Percentiles rank a stretch among this genome's conserved stretches.
Evolutionary conservation across 2,329 filamentous ascomycete species (phyloP).

Genomic region (Fusarium torreyae): DNA sequence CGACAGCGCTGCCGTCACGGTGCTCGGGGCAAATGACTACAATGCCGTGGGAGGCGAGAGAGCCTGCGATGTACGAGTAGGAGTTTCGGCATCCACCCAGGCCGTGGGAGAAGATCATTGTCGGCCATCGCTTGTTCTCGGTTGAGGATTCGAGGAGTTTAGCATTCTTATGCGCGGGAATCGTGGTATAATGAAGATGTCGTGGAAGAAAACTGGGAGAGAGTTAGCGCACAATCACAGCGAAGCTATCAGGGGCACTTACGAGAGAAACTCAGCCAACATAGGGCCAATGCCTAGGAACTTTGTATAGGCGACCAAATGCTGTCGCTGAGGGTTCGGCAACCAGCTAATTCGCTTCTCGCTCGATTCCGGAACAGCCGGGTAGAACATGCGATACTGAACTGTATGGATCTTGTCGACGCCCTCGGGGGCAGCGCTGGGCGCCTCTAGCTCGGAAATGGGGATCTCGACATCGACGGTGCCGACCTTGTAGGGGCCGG

Average conservation of each 20-base stretch:
- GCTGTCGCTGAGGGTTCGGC: slow-evolving; percentile 80
- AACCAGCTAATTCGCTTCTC: slow-evolving; percentile 81
- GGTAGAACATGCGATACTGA: slow-evolving; percentile 87
- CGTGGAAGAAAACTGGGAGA: slow-evolving; percentile 74
- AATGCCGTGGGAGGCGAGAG: slow-evolving; percentile 84
- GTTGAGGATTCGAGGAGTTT: slow-evolving; percentile 68
- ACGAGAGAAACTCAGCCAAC: slow-evolving; percentile 73
- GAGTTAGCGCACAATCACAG: slow-evolving; percentile 4
- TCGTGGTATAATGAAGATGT: slow-evolving; percentile 79
- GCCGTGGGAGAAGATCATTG: slow-evolving; percentile 89
- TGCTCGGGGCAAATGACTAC: slow-evolving; percentile 88
- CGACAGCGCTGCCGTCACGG: slow-evolving; percentile 83
- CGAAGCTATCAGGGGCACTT: slow-evolving; percentile 49
- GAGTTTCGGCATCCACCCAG: slow-evolving; percentile 85
- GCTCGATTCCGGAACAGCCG: slow-evolving; percentile 68
- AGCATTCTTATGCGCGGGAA: slow-evolving; percentile 81
- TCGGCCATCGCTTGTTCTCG: slow-evolving; percentile 76
- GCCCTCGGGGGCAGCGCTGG: slow-evolving; percentile 67
- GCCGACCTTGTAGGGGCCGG: slow-evolving; percentile 78
- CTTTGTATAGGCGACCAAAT: slow-evolving; percentile 81
- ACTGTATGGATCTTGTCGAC: slow-evolving; percentile 77
- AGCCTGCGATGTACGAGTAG: slow-evolving; percentile 87
- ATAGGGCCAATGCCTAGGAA: slow-evolving; percentile 78
- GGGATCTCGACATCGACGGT: slow-evolving; percentile 86
- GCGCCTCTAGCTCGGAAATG: slow-evolving; percentile 69